A percentile compares a stretch with the other conserved stretches of the same genome.
phyloP scores from a whole-genome alignment of 2,329 filamentous ascomycete genomes.

The Epichloe amarillans region DNA sequence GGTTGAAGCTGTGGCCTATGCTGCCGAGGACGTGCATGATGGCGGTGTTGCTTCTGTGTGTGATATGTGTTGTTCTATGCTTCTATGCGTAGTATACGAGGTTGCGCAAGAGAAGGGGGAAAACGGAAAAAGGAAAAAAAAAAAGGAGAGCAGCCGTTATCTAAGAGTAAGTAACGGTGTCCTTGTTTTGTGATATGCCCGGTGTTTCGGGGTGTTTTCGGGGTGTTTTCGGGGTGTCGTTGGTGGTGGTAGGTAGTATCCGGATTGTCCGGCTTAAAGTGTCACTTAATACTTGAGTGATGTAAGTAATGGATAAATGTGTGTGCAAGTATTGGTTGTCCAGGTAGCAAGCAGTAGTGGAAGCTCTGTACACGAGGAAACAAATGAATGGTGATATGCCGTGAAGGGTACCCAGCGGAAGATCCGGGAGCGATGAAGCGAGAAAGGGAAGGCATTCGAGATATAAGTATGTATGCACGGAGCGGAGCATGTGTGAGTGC shows the following conservation, averaged over 20 bases:
- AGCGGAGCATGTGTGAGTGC: background rate
- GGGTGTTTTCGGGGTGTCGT: no score
- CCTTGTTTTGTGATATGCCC: background rate
- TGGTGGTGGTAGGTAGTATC: background rate
- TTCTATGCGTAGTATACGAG: no score
- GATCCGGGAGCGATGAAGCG: background rate
- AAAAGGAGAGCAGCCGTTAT: no score
- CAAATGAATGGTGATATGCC: background rate
- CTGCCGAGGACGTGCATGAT: conserved; percentile 22
- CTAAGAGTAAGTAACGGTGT: background rate
- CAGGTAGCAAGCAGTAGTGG: background rate
- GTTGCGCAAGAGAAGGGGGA: no score
- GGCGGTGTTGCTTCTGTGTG: conserved; percentile 6
- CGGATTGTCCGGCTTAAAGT: background rate
- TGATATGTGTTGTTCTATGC: background rate
- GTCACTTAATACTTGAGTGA: no score
- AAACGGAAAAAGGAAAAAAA: no score
- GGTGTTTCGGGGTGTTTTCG: no score
- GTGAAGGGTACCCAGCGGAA: background rate
- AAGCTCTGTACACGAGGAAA: background rate
- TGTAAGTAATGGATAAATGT: background rate
- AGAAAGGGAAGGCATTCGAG: background rate
- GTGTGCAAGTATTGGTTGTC: background rate
- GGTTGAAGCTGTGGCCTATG: conserved; percentile 20
- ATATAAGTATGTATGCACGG: background rate